Conservation (phyloP, 2,329 filamentous ascomycete species). For the Sporothrix variecibatus region DNA sequence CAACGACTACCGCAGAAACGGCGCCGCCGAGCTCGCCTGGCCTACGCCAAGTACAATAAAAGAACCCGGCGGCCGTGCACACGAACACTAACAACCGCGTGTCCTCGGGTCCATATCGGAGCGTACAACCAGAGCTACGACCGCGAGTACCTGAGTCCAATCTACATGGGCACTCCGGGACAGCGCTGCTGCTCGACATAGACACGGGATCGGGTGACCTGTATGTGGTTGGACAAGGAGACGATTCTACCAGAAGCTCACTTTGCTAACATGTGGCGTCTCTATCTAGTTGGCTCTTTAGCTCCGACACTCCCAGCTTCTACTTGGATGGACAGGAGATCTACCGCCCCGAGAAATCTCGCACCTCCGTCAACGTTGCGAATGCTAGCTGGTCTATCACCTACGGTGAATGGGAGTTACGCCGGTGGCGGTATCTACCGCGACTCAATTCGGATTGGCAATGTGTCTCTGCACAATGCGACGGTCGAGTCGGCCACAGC, state of each 20-base stretch:
- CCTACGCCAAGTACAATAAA: slow-evolving; percentile 44
- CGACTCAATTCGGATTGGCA: slow-evolving; percentile 52
- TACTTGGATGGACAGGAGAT: slow-evolving; percentile 48
- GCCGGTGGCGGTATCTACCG: slow-evolving; percentile 53
- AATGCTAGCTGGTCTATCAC: slow-evolving; percentile 52
- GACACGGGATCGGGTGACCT: slow-evolving; percentile 65
- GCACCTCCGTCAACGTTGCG: slow-evolving; percentile 44
- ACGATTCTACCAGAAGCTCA: slow-evolving; percentile 19
- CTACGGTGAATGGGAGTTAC: slow-evolving; percentile 51
- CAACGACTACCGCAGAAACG: slow-evolving; percentile 38
- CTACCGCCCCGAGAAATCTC: slow-evolving; percentile 50
- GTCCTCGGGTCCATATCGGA: slow-evolving; percentile 32
- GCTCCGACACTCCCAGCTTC: slow-evolving; percentile 49
- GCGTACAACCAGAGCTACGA: slow-evolving; percentile 46
- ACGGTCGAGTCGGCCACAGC: slow-evolving; percentile 52
- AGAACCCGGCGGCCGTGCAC: slow-evolving; percentile 34
- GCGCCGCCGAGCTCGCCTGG: slow-evolving; percentile 38
- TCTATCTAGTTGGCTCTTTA: slow-evolving; percentile 54
- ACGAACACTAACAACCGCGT: slow-evolving; percentile 13
- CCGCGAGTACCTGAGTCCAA: slow-evolving; percentile 60
- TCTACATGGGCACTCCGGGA: slow-evolving; percentile 59
- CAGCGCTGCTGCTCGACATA: slow-evolving; percentile 66
- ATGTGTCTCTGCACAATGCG: slow-evolving; percentile 46
- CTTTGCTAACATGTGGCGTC: background rate
- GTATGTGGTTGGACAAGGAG: slow-evolving; percentile 54